Evolutionary conservation across 495 filamentous ascomycete species (phyloP).

Genomic region (Hypoxylon crocopeplum): DNA sequence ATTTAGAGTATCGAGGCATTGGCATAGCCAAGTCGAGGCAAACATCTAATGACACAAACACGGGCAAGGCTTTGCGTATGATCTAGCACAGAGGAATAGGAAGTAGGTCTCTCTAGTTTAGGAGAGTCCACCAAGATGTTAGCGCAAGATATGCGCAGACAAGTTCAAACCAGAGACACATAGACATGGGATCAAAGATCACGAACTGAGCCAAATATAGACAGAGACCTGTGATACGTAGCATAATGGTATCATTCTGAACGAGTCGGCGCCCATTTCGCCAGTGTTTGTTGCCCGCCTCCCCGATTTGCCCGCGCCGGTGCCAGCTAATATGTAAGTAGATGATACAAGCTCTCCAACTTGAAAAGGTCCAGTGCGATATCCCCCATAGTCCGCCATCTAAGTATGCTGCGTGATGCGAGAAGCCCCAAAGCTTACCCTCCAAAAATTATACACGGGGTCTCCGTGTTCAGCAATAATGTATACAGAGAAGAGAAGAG

Average conservation of each 20-base stretch:
- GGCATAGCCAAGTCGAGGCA: too few relatives aligned
- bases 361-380: neutral
- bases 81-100: too few relatives aligned
- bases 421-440: neutral
- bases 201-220: neutral
- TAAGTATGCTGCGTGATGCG: neutral
- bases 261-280: slow-evolving; percentile 5
- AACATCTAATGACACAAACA: too few relatives aligned
- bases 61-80: too few relatives aligned
- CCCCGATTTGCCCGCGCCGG: neutral
- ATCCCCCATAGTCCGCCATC: neutral
- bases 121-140: too few relatives aligned
- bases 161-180: too few relatives aligned
- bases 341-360: neutral
- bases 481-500: slow-evolving; percentile 2
- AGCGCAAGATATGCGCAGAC: too few relatives aligned
- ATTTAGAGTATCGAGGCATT: too few relatives aligned
- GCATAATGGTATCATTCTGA: slow-evolving; percentile 36
- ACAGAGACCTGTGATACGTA: neutral
- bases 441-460: slow-evolving; percentile 2
- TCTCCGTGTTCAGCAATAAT: slow-evolving; percentile 1
- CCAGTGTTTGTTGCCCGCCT: slow-evolving; percentile 15
- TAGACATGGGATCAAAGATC: too few relatives aligned
- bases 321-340: neutral
- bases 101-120: too few relatives aligned